Evolutionary conservation across 345 rosid genomes (phyloP).

Genomic region (Turnera subulata): DNA sequence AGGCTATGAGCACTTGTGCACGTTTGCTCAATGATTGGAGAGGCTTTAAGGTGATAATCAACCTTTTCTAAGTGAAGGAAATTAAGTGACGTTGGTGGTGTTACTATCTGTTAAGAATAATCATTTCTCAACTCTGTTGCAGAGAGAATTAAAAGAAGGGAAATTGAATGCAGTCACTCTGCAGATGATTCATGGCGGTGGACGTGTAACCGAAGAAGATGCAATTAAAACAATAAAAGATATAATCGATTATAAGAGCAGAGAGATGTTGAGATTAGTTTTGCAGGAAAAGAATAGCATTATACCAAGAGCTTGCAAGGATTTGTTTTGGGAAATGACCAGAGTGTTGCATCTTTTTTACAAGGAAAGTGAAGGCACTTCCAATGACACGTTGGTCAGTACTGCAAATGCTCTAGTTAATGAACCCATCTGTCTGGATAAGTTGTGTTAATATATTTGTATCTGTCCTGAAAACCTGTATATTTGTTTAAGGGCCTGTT

Average conservation of each 20-base stretch:
- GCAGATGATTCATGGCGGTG: conserved; percentile 37
- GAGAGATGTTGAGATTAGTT: conserved; percentile 46
- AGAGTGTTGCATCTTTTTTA: conserved; percentile 66
- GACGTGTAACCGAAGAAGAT: conserved; percentile 34
- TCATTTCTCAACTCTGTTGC: conserved; percentile 9
- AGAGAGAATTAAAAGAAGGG: conserved; percentile 75
- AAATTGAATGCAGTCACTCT: conserved; percentile 65
- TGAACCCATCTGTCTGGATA: too few species aligned
- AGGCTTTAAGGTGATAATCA: conserved; percentile 48
- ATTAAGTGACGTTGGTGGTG: neutral
- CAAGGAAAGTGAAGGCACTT: conserved; percentile 69
- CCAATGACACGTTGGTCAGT: conserved; percentile 32
- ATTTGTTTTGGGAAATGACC: conserved; percentile 73
- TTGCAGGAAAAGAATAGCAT: conserved; percentile 46
- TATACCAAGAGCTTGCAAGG: conserved; percentile 71
- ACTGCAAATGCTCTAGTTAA: conserved; percentile 22
- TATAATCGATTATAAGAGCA: conserved; percentile 30
- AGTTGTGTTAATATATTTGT: too few species aligned
- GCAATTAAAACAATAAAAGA: conserved; percentile 31
- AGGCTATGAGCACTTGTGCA: conserved; percentile 71
- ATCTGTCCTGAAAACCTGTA: too few species aligned
- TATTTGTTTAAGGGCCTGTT: too few species aligned
- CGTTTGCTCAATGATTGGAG: conserved; percentile 80
- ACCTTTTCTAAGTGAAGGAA: neutral
- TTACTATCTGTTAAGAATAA: neutral